A percentile compares a stretch with the other conserved stretches of the same genome.
phyloP scores from a whole-genome alignment of 2,329 filamentous ascomycete species.

The Microcyclospora pomicola region DNA sequence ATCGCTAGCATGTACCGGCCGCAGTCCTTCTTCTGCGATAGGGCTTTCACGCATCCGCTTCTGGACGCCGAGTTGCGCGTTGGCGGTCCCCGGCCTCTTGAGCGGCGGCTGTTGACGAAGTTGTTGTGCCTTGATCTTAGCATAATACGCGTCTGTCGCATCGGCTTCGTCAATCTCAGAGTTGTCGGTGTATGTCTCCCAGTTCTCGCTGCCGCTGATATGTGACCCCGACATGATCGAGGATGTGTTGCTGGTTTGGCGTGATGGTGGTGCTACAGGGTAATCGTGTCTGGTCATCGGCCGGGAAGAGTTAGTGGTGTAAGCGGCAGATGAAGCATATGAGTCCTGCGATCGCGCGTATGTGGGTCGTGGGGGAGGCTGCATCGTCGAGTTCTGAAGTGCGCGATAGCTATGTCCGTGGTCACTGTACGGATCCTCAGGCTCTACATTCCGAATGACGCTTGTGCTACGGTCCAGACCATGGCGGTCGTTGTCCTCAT shows the following conservation, averaged over 20 bases:
- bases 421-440: constrained; percentile 81
- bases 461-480: constrained; percentile 38
- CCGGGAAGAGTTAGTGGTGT: constrained; percentile 10
- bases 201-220: constrained; percentile 71
- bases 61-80: constrained; percentile 9
- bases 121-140: constrained; percentile 51
- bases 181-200: constrained; percentile 83
- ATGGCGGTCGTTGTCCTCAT: constrained; percentile 17
- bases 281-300: constrained; percentile 16
- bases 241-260: constrained; percentile 20
- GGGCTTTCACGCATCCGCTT: constrained; percentile 14
- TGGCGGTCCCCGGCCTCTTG: constrained; percentile 10
- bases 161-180: constrained; percentile 40
- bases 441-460: constrained; percentile 46
- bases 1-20: constrained; percentile 18
- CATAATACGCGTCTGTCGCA: constrained; percentile 64
- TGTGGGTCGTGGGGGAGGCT: constrained; percentile 8
- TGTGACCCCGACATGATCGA: constrained; percentile 20
- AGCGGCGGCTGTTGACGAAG: constrained; percentile 14
- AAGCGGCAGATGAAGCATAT: constrained; percentile 6
- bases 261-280: constrained; percentile 19
- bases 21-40: constrained; percentile 14
- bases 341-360: constrained; percentile 7
- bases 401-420: constrained; percentile 4
- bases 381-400: constrained; percentile 18